These are phyloP conservation scores for Breviolum minutum DNA, from an alignment of 73 alveolate species.

Conservation along the genomic window DNA sequence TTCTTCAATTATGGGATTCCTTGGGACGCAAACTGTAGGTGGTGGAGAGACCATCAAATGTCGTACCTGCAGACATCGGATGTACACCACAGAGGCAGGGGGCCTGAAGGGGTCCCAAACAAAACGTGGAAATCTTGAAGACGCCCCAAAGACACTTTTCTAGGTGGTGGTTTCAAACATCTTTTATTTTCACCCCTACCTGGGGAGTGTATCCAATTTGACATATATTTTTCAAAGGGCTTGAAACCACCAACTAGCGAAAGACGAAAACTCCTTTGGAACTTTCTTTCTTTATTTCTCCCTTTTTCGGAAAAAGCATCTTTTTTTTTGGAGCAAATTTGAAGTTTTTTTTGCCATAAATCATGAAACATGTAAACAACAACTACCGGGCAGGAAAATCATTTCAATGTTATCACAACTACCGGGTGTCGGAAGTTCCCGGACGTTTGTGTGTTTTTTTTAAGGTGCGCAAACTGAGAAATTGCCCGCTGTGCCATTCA, in stretches of 20 bases:
- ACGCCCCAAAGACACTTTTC: neutral
- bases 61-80: slow-evolving; percentile 89
- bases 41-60: slow-evolving; percentile 90
- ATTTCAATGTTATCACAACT: neutral
- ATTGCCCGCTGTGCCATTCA: slow-evolving; percentile 95
- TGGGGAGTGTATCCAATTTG: too few species aligned
- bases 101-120: neutral
- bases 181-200: too few species aligned
- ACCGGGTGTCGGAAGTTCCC: neutral
- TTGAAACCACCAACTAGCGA: too few species aligned
- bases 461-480: slow-evolving; percentile 93
- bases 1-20: neutral
- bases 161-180: too few species aligned
- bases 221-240: too few species aligned
- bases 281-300: too few species aligned
- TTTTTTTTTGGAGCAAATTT: too few species aligned
- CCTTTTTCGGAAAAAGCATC: too few species aligned
- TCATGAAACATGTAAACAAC: too few species aligned
- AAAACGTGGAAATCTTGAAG: neutral
- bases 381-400: too few species aligned
- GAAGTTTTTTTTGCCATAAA: too few species aligned
- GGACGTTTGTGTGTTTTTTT: neutral
- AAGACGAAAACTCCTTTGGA: too few species aligned
- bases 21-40: neutral
- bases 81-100: slow-evolving; percentile 53